A percentile compares a stretch with the other conserved stretches of the same genome.
phyloP scores from a whole-genome alignment of 1,284 basidiomycete species.

The Bjerkandera adusta region DNA sequence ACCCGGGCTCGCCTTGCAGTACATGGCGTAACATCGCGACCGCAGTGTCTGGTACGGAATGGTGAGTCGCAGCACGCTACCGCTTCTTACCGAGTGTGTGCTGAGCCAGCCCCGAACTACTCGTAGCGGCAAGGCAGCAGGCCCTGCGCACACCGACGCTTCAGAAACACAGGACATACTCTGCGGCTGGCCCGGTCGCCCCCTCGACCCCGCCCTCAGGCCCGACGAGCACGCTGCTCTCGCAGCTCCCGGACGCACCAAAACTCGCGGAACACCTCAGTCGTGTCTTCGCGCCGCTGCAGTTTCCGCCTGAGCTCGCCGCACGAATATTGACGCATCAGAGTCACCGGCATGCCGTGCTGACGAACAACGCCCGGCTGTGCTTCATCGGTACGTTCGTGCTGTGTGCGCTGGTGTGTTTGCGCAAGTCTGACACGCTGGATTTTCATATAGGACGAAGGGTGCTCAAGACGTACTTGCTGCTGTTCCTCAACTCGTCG shows the following conservation, averaged over 20 bases:
- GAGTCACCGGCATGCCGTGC: constrained; percentile 60
- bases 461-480: constrained; percentile 68
- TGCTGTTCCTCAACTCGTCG: constrained; percentile 67
- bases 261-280: constrained; percentile 54
- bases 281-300: constrained; percentile 58
- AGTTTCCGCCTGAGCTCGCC: constrained; percentile 68
- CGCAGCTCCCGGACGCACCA: constrained; percentile 9
- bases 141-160: not conserved
- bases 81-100: constrained; percentile 1
- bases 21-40: constrained; percentile 6
- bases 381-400: constrained; percentile 63
- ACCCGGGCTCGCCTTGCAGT: not conserved
- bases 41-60: not conserved
- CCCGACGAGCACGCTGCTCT: not conserved
- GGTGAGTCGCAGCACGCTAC: not conserved
- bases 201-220: no score
- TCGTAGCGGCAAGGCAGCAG: no score
- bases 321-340: constrained; percentile 71
- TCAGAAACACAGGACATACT: constrained; percentile 7
- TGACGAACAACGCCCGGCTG: constrained; percentile 69
- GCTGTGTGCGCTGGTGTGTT: not conserved
- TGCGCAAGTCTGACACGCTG: constrained; percentile 1
- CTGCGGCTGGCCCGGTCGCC: no score
- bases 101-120: not conserved
- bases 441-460: constrained; percentile 53